These are phyloP conservation scores for Tolypocladium endophyticum DNA, from an alignment of 2,329 filamentous ascomycete genomes.

Conservation along the genomic window DNA sequence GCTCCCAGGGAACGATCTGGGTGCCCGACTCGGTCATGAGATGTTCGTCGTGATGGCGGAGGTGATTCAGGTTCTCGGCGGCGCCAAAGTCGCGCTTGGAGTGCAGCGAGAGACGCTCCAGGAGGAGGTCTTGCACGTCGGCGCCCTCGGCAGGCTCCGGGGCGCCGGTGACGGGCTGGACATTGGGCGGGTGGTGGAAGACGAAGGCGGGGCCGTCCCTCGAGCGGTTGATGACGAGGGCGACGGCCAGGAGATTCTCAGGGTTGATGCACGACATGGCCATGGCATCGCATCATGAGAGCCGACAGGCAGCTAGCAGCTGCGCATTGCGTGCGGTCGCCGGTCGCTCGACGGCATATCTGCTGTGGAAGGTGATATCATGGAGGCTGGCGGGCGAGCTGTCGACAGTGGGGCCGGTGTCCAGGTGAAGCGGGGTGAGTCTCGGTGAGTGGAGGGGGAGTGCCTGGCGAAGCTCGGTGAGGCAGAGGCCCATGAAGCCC, in stretches of 20 bases:
- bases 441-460: neutral
- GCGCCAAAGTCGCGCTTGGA: conserved; percentile 20
- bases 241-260: conserved; percentile 56
- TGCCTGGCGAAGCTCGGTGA: neutral
- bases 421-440: neutral
- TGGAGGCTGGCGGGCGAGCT: neutral
- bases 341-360: neutral
- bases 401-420: neutral
- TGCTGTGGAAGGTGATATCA: neutral
- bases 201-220: conserved; percentile 73
- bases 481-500: neutral
- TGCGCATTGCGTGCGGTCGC: neutral
- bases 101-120: conserved; percentile 33
- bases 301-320: neutral
- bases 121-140: conserved; percentile 41
- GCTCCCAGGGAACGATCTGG: conserved; percentile 58
- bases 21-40: conserved; percentile 43
- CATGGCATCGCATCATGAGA: neutral
- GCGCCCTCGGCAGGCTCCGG: conserved; percentile 18
- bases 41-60: conserved; percentile 44
- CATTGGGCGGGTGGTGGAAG: conserved; percentile 73
- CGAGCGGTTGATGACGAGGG: conserved; percentile 63
- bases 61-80: conserved; percentile 29
- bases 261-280: conserved; percentile 40
- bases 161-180: conserved; percentile 26